These are phyloP conservation scores for Penicillium palitans DNA, from an alignment of 2,329 filamentous ascomycete species.

Conservation along the genomic window DNA sequence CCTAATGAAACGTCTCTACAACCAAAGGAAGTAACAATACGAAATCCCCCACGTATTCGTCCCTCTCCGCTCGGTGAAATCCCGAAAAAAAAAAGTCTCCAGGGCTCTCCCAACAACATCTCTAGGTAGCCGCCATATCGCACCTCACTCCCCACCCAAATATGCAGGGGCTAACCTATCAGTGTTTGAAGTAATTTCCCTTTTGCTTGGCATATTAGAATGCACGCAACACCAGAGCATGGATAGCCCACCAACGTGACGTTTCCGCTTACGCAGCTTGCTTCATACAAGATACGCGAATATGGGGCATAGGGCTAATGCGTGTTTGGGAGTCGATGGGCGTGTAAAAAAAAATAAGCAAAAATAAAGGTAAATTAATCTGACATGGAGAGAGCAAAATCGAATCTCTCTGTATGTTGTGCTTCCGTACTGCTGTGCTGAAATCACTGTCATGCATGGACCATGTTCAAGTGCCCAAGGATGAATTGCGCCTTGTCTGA, in stretches of 20 bases:
- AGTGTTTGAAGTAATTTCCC: constrained; percentile 10
- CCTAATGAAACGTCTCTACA: background rate
- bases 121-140: background rate
- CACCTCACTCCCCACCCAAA: constrained; percentile 5
- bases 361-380: background rate
- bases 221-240: constrained; percentile 1
- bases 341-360: too few relatives aligned
- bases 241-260: constrained; percentile 16
- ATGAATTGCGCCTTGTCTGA: background rate
- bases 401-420: background rate
- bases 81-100: background rate
- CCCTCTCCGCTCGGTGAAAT: background rate
- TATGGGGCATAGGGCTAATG: background rate
- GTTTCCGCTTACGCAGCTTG: constrained; percentile 26
- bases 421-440: too few relatives aligned
- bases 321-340: background rate
- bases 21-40: background rate
- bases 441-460: background rate
- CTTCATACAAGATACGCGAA: background rate
- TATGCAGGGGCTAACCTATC: constrained; percentile 24
- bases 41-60: background rate
- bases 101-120: background rate
- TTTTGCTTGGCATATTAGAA: constrained; percentile 8
- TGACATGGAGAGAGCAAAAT: background rate
- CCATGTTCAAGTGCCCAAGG: background rate